These are phyloP conservation scores for Bryopsis sp. DNA, from an alignment of 139 green algal species.

Conservation along the genomic window DNA sequence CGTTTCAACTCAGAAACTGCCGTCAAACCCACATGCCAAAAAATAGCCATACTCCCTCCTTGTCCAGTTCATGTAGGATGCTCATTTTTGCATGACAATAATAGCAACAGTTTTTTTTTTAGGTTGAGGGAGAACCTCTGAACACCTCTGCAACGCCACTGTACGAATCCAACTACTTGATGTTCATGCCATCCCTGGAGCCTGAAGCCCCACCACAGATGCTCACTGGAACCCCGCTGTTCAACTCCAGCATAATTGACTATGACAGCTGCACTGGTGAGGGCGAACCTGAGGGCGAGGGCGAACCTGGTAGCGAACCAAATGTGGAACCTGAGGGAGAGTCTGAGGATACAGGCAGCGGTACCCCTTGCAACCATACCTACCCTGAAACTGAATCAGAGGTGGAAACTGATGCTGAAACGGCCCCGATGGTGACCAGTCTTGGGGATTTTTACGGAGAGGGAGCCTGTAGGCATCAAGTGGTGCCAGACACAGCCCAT, in stretches of 20 bases:
- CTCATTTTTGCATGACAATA: no score
- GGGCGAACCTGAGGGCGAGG: background rate
- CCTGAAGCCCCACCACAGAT: background rate
- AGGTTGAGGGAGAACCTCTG: background rate
- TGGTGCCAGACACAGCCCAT: background rate
- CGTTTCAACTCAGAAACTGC: background rate
- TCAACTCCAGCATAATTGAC: constrained; percentile 9
- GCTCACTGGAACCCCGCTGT: background rate
- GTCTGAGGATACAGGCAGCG: constrained; percentile 1
- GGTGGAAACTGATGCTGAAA: background rate
- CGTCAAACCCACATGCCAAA: background rate
- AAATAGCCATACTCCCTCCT: background rate
- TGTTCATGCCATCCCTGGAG: no score
- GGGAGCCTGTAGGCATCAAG: background rate
- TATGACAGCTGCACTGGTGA: no score
- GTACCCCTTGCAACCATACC: background rate
- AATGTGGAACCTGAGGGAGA: constrained; percentile 1
- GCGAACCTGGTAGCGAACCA: background rate
- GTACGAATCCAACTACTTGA: background rate
- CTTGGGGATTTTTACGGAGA: background rate
- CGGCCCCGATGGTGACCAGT: background rate
- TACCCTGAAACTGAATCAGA: constrained; percentile 7
- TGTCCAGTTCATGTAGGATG: constrained; percentile 2
- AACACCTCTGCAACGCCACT: background rate
- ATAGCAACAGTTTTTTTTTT: background rate